Percentiles rank a stretch among this genome's conserved stretches.
Evolutionary conservation across 2,329 filamentous ascomycete genomes (phyloP).

Genomic region (Fusarium decemcellulare): DNA sequence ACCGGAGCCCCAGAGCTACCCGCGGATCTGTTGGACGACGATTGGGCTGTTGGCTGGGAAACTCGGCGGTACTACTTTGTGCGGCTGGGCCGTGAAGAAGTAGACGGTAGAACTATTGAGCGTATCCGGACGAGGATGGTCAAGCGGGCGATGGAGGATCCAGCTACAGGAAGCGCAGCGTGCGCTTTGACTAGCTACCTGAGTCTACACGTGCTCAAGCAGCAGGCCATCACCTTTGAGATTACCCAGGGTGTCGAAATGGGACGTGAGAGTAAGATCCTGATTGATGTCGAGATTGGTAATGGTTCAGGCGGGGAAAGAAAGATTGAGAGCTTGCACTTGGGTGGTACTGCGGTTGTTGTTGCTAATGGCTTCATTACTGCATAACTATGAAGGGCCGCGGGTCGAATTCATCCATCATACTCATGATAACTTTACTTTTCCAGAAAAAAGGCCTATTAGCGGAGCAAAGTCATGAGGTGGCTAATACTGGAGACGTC

Average conservation of each 20-base stretch:
- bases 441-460: too few relatives aligned
- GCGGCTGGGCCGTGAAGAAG: not conserved
- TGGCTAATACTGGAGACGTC: not conserved
- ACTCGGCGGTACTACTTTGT: not conserved
- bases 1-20: not conserved
- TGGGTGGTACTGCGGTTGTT: conserved; percentile 20
- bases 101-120: not conserved
- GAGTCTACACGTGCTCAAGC: conserved; percentile 53
- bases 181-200: conserved; percentile 70
- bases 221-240: conserved; percentile 56
- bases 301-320: not conserved
- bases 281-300: conserved; percentile 57
- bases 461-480: too few relatives aligned
- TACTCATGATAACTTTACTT: too few relatives aligned
- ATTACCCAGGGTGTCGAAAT: conserved; percentile 78
- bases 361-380: conserved; percentile 9
- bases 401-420: too few relatives aligned
- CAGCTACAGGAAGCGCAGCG: conserved; percentile 74
- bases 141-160: conserved; percentile 65
- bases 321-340: conserved; percentile 16
- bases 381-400: not conserved
- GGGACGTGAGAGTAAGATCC: conserved; percentile 68
- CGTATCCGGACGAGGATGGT: conserved; percentile 67
- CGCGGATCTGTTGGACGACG: not conserved
- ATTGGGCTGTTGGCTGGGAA: not conserved